Conservation (phyloP, 768 basidiomycete genomes). For the Pleurotus citrinopileatus region DNA sequence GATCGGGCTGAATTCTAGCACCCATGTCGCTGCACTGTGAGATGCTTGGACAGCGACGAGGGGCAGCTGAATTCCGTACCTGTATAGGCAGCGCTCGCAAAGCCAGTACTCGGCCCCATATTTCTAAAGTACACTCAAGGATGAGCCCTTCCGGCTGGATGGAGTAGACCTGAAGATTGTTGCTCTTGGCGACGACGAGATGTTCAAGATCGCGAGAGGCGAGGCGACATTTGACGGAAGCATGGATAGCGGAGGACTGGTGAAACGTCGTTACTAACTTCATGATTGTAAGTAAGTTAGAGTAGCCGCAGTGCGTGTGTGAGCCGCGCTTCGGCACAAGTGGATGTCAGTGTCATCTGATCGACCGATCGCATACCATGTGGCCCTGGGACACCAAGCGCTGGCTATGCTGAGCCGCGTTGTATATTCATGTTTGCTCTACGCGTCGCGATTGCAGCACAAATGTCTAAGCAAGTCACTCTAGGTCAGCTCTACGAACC, state of each 20-base stretch:
- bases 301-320: no score
- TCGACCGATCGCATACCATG: not conserved
- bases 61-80: conserved; percentile 33
- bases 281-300: conserved; percentile 25
- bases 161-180: conserved; percentile 67
- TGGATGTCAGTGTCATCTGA: conserved; percentile 8
- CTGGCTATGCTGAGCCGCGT: not conserved
- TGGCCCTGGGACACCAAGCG: not conserved
- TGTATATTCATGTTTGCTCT: conserved; percentile 5
- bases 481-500: not conserved
- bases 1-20: conserved; percentile 36
- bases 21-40: no score
- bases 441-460: conserved; percentile 4
- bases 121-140: conserved; percentile 55
- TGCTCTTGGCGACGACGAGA: conserved; percentile 67
- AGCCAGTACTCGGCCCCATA: conserved; percentile 67
- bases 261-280: conserved; percentile 76
- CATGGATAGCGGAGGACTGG: conserved; percentile 66
- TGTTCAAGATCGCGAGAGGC: conserved; percentile 49
- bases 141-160: conserved; percentile 58
- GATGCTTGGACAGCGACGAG: no score
- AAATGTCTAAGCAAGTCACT: conserved; percentile 2
- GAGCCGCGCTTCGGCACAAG: no score
- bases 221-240: conserved; percentile 69
- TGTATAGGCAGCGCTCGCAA: conserved; percentile 52